Evolutionary conservation across 1,284 basidiomycete species (phyloP).

Genomic region (Wallemia hederae): DNA sequence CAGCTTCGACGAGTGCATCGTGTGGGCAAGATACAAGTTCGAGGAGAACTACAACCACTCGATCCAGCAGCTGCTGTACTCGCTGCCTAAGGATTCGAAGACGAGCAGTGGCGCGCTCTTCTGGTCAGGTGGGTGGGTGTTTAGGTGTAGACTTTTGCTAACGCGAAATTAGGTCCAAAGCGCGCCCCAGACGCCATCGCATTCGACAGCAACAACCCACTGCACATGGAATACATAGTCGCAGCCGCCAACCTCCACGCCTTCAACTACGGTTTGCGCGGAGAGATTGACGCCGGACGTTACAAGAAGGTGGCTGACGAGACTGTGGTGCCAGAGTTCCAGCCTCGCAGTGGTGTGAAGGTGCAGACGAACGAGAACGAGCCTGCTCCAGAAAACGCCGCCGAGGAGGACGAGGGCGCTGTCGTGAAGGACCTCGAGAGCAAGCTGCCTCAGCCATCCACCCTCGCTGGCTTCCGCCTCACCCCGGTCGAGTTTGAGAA

Average conservation of each 20-base stretch:
- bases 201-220: slow-evolving; percentile 55
- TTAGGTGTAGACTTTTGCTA: too few species aligned
- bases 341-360: slow-evolving; percentile 69
- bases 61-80: slow-evolving; percentile 76
- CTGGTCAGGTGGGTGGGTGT: too few species aligned
- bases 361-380: slow-evolving; percentile 90
- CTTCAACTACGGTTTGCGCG: slow-evolving; percentile 89
- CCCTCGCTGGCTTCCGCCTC: slow-evolving; percentile 76
- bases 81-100: slow-evolving; percentile 68
- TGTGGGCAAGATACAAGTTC: slow-evolving; percentile 88
- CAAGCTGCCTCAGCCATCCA: slow-evolving; percentile 56
- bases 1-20: slow-evolving; percentile 87
- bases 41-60: slow-evolving; percentile 83
- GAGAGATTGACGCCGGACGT: slow-evolving; percentile 43
- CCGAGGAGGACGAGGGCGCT: slow-evolving; percentile 18
- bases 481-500: slow-evolving; percentile 95
- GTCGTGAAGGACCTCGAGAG: slow-evolving; percentile 30
- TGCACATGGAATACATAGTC: slow-evolving; percentile 69
- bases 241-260: slow-evolving; percentile 89
- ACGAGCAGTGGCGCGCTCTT: slow-evolving; percentile 4
- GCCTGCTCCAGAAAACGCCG: slow-evolving; percentile 23
- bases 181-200: slow-evolving; percentile 75
- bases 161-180: slow-evolving; percentile 90
- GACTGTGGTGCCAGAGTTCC: slow-evolving; percentile 77
- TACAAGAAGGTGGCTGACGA: slow-evolving; percentile 63